Evolutionary conservation across 176 grass and related monocot genomes (phyloP).

Genomic region (Urochloa ruziziensis): DNA sequence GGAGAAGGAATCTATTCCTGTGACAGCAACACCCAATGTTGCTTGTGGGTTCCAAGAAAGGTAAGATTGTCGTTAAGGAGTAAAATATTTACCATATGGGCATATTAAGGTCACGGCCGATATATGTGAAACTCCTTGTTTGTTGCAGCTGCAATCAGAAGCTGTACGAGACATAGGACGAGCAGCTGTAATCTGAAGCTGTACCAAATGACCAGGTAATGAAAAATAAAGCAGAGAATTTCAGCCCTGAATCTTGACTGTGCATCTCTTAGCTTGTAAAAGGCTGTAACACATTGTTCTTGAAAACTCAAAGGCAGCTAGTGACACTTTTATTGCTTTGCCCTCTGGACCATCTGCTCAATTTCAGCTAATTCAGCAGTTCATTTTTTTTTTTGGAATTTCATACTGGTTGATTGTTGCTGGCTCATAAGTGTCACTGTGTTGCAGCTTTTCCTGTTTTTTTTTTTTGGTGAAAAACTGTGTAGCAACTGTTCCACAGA

Average conservation of each 20-base stretch:
- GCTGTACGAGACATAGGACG: slow-evolving; percentile 65
- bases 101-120: neutral
- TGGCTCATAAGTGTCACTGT: neutral
- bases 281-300: slow-evolving; percentile 27
- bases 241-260: neutral
- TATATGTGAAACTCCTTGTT: slow-evolving; percentile 35
- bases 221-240: neutral
- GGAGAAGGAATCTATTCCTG: slow-evolving; percentile 47
- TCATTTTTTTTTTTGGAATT: neutral
- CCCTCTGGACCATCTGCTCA: slow-evolving; percentile 50
- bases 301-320: slow-evolving; percentile 64
- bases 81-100: slow-evolving; percentile 24
- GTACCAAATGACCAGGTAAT: slow-evolving; percentile 79
- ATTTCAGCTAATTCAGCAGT: neutral
- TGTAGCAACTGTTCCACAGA: too few relatives aligned
- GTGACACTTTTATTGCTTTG: slow-evolving; percentile 65
- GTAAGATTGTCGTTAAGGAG: slow-evolving; percentile 40
- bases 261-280: neutral
- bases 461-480: too few relatives aligned
- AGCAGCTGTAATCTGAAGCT: too few relatives aligned
- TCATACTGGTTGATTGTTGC: too few relatives aligned
- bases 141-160: slow-evolving; percentile 73
- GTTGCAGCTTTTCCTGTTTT: neutral
- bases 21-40: slow-evolving; percentile 36
- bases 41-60: slow-evolving; percentile 63